Evolutionary conservation across 768 basidiomycete genomes (phyloP).

Genomic region (Mycena vulgaris): DNA sequence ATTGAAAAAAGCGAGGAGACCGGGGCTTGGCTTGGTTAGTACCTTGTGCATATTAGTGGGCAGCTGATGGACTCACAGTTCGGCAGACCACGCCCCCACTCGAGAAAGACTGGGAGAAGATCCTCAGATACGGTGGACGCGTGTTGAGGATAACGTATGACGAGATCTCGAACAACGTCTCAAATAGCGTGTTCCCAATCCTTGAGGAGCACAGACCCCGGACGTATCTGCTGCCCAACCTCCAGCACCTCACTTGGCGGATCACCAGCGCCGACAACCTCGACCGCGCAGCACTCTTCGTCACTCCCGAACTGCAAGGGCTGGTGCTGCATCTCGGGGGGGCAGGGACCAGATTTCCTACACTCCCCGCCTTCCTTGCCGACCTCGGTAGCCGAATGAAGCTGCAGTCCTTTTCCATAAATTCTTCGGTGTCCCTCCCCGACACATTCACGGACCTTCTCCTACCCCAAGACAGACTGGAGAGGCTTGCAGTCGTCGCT

Average conservation of each 20-base stretch:
- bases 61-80: not conserved
- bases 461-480: conserved; percentile 69
- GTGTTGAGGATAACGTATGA: conserved; percentile 80
- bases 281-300: conserved; percentile 75
- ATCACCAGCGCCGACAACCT: conserved; percentile 77
- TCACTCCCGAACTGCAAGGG: conserved; percentile 73
- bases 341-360: conserved; percentile 70
- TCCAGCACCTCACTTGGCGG: conserved; percentile 81
- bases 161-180: conserved; percentile 75
- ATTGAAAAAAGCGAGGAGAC: conserved; percentile 79
- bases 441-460: conserved; percentile 80
- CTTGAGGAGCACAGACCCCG: conserved; percentile 76
- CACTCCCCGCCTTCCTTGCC: conserved; percentile 73
- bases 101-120: conserved; percentile 74
- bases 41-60: conserved; percentile 47
- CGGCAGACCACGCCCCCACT: conserved; percentile 62
- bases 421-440: conserved; percentile 78
- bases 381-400: conserved; percentile 76
- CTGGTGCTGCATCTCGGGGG: conserved; percentile 67
- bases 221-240: conserved; percentile 77
- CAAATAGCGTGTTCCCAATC: conserved; percentile 76
- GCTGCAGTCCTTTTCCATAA: conserved; percentile 79
- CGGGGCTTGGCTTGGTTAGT: conserved; percentile 84
- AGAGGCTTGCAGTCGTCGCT: conserved; percentile 76
- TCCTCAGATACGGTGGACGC: conserved; percentile 77